Evolutionary conservation across 129 eudicot genomes (phyloP).

Genomic region (Kitagawia praeruptora): DNA sequence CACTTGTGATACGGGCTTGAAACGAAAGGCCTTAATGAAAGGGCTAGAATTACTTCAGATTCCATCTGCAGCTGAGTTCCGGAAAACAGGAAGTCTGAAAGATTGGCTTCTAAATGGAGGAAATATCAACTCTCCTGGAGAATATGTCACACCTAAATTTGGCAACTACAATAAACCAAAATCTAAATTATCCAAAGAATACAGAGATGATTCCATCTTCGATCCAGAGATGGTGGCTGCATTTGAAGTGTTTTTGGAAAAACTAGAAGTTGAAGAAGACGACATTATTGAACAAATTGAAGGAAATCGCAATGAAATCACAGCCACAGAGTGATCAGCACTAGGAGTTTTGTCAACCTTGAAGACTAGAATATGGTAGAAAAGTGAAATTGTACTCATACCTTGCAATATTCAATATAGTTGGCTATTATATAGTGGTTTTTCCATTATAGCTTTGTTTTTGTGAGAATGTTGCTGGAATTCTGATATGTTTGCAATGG

Average conservation of each 20-base stretch:
- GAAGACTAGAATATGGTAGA: not conserved
- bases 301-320: not conserved
- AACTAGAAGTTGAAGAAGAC: constrained; percentile 21
- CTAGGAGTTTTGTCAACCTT: not conserved
- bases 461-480: too few relatives aligned
- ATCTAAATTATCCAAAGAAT: not conserved
- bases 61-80: constrained; percentile 20
- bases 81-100: constrained; percentile 7
- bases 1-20: constrained; percentile 14
- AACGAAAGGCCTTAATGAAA: constrained; percentile 17
- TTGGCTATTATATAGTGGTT: too few relatives aligned
- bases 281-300: constrained; percentile 12
- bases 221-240: constrained; percentile 28
- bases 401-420: too few relatives aligned
- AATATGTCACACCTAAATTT: constrained; percentile 27
- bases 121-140: constrained; percentile 12
- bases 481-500: too few relatives aligned
- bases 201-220: constrained; percentile 15
- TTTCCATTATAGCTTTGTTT: too few relatives aligned
- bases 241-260: constrained; percentile 25
- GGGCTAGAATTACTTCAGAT: constrained; percentile 23
- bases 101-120: constrained; percentile 6
- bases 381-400: too few relatives aligned
- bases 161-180: constrained; percentile 22
- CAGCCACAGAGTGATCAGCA: not conserved